Conservation (phyloP, 2,329 filamentous ascomycete species). For the Phoma herbarum region DNA sequence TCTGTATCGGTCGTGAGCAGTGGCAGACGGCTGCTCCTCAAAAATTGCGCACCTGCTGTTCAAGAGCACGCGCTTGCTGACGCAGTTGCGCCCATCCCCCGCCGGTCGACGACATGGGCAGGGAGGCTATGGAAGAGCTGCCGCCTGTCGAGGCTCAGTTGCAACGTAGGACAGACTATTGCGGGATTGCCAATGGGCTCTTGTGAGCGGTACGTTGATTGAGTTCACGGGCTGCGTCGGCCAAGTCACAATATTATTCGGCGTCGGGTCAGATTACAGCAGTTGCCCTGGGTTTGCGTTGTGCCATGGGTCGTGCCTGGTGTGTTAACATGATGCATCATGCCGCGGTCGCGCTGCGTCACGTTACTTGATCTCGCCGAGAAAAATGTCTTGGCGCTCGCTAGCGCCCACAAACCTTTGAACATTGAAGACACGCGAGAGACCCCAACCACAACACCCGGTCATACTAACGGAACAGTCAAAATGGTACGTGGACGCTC, state of each 20-base stretch:
- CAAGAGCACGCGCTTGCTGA: conserved; percentile 86
- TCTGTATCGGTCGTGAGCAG: conserved; percentile 63
- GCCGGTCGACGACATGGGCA: conserved; percentile 51
- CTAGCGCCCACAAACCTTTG: conserved; percentile 19
- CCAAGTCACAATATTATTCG: too few relatives aligned
- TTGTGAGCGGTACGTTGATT: too few relatives aligned
- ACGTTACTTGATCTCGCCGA: too few relatives aligned
- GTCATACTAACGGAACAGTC: conserved; percentile 49
- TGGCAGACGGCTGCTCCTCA: conserved; percentile 15
- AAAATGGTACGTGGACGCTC: conserved; percentile 49
- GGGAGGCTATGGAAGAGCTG: not conserved
- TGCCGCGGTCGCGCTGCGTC: conserved; percentile 27
- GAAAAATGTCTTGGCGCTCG: too few relatives aligned
- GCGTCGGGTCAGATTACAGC: too few relatives aligned
- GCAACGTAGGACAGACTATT: too few relatives aligned
- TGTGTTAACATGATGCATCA: too few relatives aligned
- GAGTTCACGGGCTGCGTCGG: too few relatives aligned
- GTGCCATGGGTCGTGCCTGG: too few relatives aligned
- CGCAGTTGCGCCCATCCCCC: conserved; percentile 88
- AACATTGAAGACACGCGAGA: conserved; percentile 51
- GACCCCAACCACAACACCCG: conserved; percentile 45
- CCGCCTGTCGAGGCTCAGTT: not conserved
- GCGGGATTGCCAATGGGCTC: too few relatives aligned
- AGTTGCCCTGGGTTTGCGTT: too few relatives aligned
- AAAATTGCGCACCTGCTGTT: conserved; percentile 75